Percentiles rank a stretch among this genome's conserved stretches.
phyloP scores from a whole-genome alignment of 108 stramenopile genomes.

The Nitzschia sp. region DNA sequence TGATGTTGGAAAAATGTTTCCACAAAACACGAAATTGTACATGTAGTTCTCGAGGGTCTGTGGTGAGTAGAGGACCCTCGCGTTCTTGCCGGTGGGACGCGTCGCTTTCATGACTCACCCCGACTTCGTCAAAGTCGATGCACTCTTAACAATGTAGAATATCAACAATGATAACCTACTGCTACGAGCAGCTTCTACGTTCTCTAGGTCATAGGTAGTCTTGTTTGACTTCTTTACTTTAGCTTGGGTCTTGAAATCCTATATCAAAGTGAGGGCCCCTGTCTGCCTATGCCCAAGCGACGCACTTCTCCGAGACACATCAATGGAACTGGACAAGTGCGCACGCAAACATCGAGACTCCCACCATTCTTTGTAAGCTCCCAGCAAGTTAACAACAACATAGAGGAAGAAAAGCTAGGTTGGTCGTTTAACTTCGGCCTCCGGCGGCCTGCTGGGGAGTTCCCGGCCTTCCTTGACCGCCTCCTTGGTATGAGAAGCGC shows the following conservation, averaged over 20 bases:
- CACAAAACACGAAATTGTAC: too few species aligned
- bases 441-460: slow-evolving; percentile 26
- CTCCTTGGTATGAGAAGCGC: slow-evolving; percentile 88
- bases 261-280: slow-evolving; percentile 3
- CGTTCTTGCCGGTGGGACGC: too few species aligned
- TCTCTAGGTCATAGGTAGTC: too few species aligned
- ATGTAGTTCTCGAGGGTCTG: too few species aligned
- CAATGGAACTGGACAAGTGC: not conserved
- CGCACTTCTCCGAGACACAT: not conserved
- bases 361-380: not conserved
- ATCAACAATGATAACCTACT: too few species aligned
- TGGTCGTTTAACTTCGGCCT: slow-evolving; percentile 22
- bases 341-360: slow-evolving; percentile 2
- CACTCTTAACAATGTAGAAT: too few species aligned
- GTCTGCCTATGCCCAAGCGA: slow-evolving; percentile 12
- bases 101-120: too few species aligned
- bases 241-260: slow-evolving; percentile 18
- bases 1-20: too few species aligned
- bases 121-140: too few species aligned
- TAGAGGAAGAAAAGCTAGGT: slow-evolving; percentile 10
- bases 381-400: slow-evolving; percentile 18
- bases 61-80: too few species aligned
- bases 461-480: slow-evolving; percentile 23
- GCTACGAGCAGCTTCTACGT: too few species aligned
- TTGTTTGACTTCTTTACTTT: slow-evolving; percentile 12